Conservation (phyloP, 2,329 filamentous ascomycete genomes). For the Aspergillus spinulosporus region DNA sequence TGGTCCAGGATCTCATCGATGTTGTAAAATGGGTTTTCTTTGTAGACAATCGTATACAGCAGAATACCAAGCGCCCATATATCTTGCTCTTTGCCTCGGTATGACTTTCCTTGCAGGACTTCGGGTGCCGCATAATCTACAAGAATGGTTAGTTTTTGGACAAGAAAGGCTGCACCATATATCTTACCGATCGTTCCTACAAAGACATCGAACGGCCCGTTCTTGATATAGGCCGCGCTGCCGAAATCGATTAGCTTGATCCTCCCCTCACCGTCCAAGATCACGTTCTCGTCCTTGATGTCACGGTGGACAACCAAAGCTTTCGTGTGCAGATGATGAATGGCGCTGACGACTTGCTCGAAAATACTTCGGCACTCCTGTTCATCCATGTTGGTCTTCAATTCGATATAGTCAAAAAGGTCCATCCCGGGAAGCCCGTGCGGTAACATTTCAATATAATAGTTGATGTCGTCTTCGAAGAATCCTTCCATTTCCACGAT, state of each 20-base stretch:
- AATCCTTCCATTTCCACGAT: slow-evolving; percentile 70
- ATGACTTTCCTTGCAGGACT: slow-evolving; percentile 86
- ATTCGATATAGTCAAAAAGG: slow-evolving; percentile 96
- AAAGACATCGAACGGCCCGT: slow-evolving; percentile 96
- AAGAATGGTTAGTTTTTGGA: neutral
- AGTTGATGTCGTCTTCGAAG: slow-evolving; percentile 70
- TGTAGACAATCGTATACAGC: slow-evolving; percentile 98
- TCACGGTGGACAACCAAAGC: slow-evolving; percentile 93
- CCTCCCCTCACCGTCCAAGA: slow-evolving; percentile 89
- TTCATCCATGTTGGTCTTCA: slow-evolving; percentile 95
- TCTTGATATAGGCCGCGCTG: slow-evolving; percentile 97
- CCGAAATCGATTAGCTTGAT: slow-evolving; percentile 99
- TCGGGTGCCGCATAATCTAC: slow-evolving; percentile 98
- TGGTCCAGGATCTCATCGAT: slow-evolving; percentile 99
- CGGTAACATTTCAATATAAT: slow-evolving; percentile 96
- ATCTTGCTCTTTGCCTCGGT: slow-evolving; percentile 94
- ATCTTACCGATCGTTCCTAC: slow-evolving; percentile 92
- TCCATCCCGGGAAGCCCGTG: slow-evolving; percentile 97
- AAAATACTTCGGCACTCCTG: slow-evolving; percentile 93
- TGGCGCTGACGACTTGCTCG: slow-evolving; percentile 82
- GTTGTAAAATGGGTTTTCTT: slow-evolving; percentile 98
- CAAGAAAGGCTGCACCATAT: neutral
- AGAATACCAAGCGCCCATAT: slow-evolving; percentile 97
- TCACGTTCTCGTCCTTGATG: slow-evolving; percentile 98
- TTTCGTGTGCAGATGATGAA: slow-evolving; percentile 88